A percentile compares a stretch with the other conserved stretches of the same genome.
phyloP scores from a whole-genome alignment of 2,329 filamentous ascomycete genomes.

The Trichoderma koningiopsis region DNA sequence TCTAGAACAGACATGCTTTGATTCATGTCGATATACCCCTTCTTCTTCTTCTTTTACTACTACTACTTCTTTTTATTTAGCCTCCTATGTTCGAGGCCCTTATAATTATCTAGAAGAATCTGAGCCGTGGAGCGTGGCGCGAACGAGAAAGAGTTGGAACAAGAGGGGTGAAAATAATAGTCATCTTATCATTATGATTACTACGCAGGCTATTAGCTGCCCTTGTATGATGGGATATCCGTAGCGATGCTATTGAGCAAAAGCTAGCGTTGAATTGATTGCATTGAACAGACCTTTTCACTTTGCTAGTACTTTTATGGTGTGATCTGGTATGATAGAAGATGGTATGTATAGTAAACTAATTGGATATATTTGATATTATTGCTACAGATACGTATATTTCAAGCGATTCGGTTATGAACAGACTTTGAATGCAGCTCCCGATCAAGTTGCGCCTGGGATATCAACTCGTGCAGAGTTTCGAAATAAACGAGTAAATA shows the following conservation, averaged over 20 bases:
- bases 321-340: neutral
- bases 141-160: conserved; percentile 22
- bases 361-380: neutral
- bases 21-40: conserved; percentile 14
- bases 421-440: neutral
- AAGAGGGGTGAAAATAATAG: neutral
- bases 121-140: conserved; percentile 11
- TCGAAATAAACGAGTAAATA: neutral
- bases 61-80: neutral
- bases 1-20: conserved; percentile 19
- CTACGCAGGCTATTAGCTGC: neutral
- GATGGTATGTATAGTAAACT: neutral
- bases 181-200: neutral
- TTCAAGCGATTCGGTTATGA: neutral
- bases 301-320: neutral
- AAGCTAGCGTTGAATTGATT: conserved; percentile 21
- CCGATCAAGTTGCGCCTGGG: neutral
- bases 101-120: neutral
- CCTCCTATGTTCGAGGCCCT: neutral
- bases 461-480: neutral
- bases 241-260: conserved; percentile 6
- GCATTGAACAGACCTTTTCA: neutral
- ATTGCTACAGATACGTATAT: conserved; percentile 2
- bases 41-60: neutral
- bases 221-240: neutral